Base-by-base conservation (phyloP, 352 stramenopile genomes). In the Pythium rishiriense region DNA sequence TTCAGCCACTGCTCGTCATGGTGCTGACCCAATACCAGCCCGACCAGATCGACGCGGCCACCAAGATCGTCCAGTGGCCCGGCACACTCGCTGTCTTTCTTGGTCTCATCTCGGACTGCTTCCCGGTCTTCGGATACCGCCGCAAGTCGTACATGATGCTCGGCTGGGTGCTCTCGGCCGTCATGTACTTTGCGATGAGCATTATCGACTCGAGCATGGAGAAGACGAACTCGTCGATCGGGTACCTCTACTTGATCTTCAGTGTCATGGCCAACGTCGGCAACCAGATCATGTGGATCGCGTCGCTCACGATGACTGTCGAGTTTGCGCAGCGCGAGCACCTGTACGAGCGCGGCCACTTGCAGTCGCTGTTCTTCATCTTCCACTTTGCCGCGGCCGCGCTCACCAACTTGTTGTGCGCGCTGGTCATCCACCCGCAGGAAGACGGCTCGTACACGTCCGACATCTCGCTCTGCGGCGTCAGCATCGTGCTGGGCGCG, bases 91-190 rank as follows among this genome's bases (percentile, higher is more conserved):
- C 90, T 2, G 79, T 97, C 8, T 69, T 97, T n/a, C 75, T 96
- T 49, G 91, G 90, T 25, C 78, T 97, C 26, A 53, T 94, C 19
- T 91, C 76, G n/a, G 91, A 97, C 68, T 91, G 74, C 39, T 72
- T 88, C 17, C 83, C 91, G 15, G 75, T 97, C 24, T 80, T 75
- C 42, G 85, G 89, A 12, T 90, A 83, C 35, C 86, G 84, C 21
- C 74, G 90, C n/a, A 97, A 96, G 61, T 76, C 87, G 2, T 97
- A 96, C 72, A 91, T 97, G 59, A 70, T 87, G 2, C 51, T 93
- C n/a, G 90, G 90, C 10, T 92, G 79, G 78, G 47, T 75, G 25
- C 39, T 78, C 9, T 70, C 66, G 29, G 59, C 68, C 15, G 1
- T 78, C 31, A 71, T 69, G 59, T 74, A 64, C 43, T 35, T 53